Evolutionary conservation across 225 moss, liverwort and hornwort genomes (phyloP), one percentile per base, ranked within the genome.

Genomic region (Lunularia cruciata): DNA sequence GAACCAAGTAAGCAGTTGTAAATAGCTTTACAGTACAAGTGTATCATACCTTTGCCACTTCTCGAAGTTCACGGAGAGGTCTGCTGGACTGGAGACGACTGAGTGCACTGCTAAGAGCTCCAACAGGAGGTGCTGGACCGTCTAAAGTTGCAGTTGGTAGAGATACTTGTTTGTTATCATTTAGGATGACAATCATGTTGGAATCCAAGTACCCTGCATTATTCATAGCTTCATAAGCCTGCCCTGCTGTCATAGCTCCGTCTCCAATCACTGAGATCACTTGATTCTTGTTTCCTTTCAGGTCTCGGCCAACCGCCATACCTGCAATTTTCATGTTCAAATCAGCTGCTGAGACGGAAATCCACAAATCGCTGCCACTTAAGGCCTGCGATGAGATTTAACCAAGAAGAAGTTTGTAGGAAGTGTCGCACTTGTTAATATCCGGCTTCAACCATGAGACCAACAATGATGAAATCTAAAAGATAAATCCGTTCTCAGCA

Each of bases 151-250:
- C 83, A 11, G 83, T 83, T 13, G 83, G 83, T 7, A 83, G 34
- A 8, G 83, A 79, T 19, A 83, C 83, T 57, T 83, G 83, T 67
- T 79, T 83, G 60, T 83, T 83, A 20, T 83, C 83, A 26, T 83
- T 83, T 20, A 83, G 76, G 14, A 83, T 65, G 22, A 83, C 73
- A 38, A 83, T 83, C 46, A 83, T 35, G 57, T 76, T 83, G 0
- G 83, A 75, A 55, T 76, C 79, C 72, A 83, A 53, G 28, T 60
- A 83, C 6, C 83, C 83, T 1, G 83, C 78, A 65, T 83, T 79
- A 65, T 83, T 83, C 79, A 83, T 83, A 11, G 83, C 83, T 65
- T 83, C 83, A 39, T 79, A 83, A 39, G 83, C 83, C 34, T 83
- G 83, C 6, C 83, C 83, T 11, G 83, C 83, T 2, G 83, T 79